Evolutionary conservation across 495 filamentous ascomycete species (phyloP), one percentile per base, ranked within the genome.

Genomic region (Daldinia decipiens): DNA sequence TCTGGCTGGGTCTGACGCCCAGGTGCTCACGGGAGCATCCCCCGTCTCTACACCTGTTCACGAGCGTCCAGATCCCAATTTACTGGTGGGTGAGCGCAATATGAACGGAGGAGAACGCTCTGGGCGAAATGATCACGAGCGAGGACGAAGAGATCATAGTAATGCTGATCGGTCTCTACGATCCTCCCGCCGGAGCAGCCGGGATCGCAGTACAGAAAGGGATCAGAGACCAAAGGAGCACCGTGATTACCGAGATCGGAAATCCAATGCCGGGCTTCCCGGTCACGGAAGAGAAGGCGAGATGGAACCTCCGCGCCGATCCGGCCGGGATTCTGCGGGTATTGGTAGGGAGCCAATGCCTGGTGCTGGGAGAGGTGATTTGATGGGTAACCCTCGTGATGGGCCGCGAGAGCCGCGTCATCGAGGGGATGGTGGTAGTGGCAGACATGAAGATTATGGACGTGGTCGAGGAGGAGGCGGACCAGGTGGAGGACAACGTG

Each of bases 11-110:
- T 84, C 79, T 29, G 80, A 85, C 59, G 82, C 81, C 5, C 82
- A 85, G 65, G 80, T 85, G 21, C 73, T 85, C 1, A 80, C 82
- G 1, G 83, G 82, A 29, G 79, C 79, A 26, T 84, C 82, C 13
- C 82, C 83, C 0, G 75, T 82, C 19, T 76, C 79, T 4, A 83
- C 83, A 3, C 82, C 83, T 2, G 68, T 81, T 17, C 79, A 81
- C 7, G 83, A 84, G 47, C 82, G 82, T 6, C 75, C 79, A 11
- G 81, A 79, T 47, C 77, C 77, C 6, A 74, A 68, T 50, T 40
- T 79, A 21, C 68, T 80, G 2, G 73, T 74, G 27, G 71, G 70
- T 31, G 71, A 78, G 65, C 56, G 76, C 72, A 3, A 56, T 50
- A 62, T 68, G 40, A 81, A 80, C 47, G 78, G 78, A 1, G 78